phyloP scores from a whole-genome alignment of 179 eudicot species.

The Drosera spatulata region DNA sequence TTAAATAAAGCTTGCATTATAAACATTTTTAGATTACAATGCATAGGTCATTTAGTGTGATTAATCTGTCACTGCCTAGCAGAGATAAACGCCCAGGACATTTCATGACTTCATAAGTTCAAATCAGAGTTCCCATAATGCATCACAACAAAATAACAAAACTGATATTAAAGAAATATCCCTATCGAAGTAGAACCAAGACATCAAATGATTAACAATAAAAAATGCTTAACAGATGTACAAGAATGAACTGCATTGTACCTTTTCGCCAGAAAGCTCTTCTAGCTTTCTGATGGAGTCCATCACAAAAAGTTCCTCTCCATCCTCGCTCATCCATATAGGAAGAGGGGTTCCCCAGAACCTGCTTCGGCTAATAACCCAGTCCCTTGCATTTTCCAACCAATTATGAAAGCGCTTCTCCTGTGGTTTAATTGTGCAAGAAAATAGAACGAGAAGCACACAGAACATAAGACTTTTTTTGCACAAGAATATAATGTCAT shows the following conservation, averaged over 20 bases:
- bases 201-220: too few species aligned
- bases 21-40: too few species aligned
- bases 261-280: constrained; percentile 79
- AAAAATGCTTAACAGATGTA: not conserved
- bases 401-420: constrained; percentile 98
- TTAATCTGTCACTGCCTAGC: too few species aligned
- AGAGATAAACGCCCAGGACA: too few species aligned
- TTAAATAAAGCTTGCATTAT: too few species aligned
- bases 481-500: not conserved
- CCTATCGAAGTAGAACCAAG: too few species aligned
- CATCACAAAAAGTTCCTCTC: constrained; percentile 63
- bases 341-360: constrained; percentile 99
- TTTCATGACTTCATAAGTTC: too few species aligned
- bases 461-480: too few species aligned
- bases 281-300: constrained; percentile 71
- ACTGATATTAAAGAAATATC: too few species aligned
- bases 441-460: not conserved
- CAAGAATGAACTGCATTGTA: constrained; percentile 4
- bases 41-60: too few species aligned
- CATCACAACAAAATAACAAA: too few species aligned
- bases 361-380: constrained; percentile 98
- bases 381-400: constrained; percentile 99
- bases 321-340: constrained; percentile 84
- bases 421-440: constrained; percentile 18
- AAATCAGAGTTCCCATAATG: too few species aligned